These are phyloP conservation scores for Fusarium aywerte DNA, from an alignment of 2,329 filamentous ascomycete genomes.

Conservation along the genomic window DNA sequence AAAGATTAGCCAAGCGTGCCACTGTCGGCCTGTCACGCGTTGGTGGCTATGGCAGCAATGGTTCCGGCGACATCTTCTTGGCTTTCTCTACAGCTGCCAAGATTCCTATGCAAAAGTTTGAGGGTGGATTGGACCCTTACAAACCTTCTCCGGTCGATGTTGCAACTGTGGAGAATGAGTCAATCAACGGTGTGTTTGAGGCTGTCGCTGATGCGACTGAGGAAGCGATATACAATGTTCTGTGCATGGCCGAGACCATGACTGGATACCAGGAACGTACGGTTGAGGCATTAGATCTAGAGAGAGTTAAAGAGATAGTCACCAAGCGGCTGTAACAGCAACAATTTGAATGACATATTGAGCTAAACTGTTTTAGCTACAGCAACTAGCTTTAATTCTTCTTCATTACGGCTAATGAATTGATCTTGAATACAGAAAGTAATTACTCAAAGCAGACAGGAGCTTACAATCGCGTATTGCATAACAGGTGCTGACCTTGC, in stretches of 20 bases:
- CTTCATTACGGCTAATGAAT: too few species aligned
- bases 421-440: too few species aligned
- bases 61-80: conserved; percentile 73
- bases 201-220: conserved; percentile 71
- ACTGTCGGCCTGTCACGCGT: conserved; percentile 70
- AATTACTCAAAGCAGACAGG: too few species aligned
- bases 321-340: conserved; percentile 36
- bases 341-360: too few species aligned
- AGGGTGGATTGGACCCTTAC: conserved; percentile 53
- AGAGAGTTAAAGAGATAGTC: conserved; percentile 59
- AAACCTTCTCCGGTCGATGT: conserved; percentile 44
- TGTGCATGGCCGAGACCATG: conserved; percentile 70
- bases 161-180: conserved; percentile 62
- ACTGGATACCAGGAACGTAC: conserved; percentile 61
- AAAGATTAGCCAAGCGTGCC: conserved; percentile 67
- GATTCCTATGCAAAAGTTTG: conserved; percentile 52
- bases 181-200: conserved; percentile 70
- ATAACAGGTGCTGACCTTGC: too few species aligned
- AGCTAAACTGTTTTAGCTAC: too few species aligned
- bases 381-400: too few species aligned
- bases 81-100: conserved; percentile 72
- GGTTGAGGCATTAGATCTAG: conserved; percentile 62
- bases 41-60: conserved; percentile 70
- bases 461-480: not conserved
- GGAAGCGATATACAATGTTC: conserved; percentile 72